Evolutionary conservation across 352 stramenopile species (phyloP), one percentile per base, ranked within the genome.

Genomic region (Pythium apleroticum): DNA sequence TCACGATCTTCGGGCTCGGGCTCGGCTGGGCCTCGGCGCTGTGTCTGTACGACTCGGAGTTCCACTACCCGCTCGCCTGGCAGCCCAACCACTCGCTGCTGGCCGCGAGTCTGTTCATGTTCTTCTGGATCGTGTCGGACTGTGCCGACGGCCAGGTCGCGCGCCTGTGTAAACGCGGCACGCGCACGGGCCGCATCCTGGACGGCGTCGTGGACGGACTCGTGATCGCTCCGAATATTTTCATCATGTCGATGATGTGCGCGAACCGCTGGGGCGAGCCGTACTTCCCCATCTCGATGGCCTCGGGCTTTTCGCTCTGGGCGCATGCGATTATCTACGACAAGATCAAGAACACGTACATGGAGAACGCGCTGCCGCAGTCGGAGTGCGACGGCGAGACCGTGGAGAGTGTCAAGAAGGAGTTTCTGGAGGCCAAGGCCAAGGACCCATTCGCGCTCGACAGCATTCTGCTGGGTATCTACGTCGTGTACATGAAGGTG

Each of bases 331-430:
- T 91, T 58, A 81, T 91, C 41, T 94, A 94, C 68, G 85, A 94
- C 72, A 91, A 91, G 63, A 79, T 94, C 50, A 94, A 94, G 77
- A 94, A 94, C 69, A 84, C 88, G 20, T 94, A 92, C 71, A 92
- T 90, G 85, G 82, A 94, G 67, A 92, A 94, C 59, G 78, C 83
- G 15, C 72, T 91, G 20, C 82, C 85, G 14, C 76, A 89, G 52
- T 91, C 81, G 25, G 85, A 94, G 53, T 91, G 81, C 46, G 82
- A 94, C 43, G 81, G 83, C 27, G 85, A 94, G 68, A 90, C 85
- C 4, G 78, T 90, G n/a, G 84, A 86, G 30, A 94, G 80, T 45
- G 85, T 94, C 19, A 74, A 67, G 15, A 80, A 81, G n/a, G 85
- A 94, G 57, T 92, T 80, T 70, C 59, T 68, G 30, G 78, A 72